Evolutionary conservation across 129 eudicot species (phyloP), one percentile per base, ranked within the genome.

Genomic region (Gnaphalium uliginosum): DNA sequence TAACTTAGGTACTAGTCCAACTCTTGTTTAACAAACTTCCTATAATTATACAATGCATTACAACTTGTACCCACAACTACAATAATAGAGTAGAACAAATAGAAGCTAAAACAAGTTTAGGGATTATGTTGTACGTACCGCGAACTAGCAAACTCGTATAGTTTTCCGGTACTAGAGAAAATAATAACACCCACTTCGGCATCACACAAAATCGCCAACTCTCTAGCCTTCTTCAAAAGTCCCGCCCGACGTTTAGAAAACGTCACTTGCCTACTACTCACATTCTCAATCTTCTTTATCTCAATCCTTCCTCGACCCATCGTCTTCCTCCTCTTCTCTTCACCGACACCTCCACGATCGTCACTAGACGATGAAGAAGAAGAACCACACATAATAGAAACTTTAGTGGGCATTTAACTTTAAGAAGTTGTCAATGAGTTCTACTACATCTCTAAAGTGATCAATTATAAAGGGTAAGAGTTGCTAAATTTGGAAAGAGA

Each of bases 281-380:
- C 81, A 58, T 90, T 90, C 61, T 90, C 96, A n/a, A 90, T 90
- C 80, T 90, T 90, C 77, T 90, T 87, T 41, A 90, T 87, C 86
- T 87, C 96, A 71, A 87, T 90, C 78, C 89, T 77, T 10, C 93
- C 96, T n/a, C 96, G 82, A 48, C 96, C 96, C 96, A 90, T 89
- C 3, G 65, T 73, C 37, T 58, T 80, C 66, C 25, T 63, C 63
- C 71, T 74, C 53, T 35, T 60, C 22, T 21, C 81, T 57, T 23
- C 75, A 60, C 59, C 79, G 4, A 18, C 33, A 18, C 66, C 22
- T 2, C 21, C 54, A 9, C 76, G 41, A 14, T 66, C 58, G 8
- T 76, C 76, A 13, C 71, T 66, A 59, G 83, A 79, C 0, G 83
- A 73, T 8, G 82, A 70, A 24, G 81, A 48, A 2, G 80, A 66